phyloP scores from a whole-genome alignment of 305 asterid genomes.

The Plantago coronopus region DNA sequence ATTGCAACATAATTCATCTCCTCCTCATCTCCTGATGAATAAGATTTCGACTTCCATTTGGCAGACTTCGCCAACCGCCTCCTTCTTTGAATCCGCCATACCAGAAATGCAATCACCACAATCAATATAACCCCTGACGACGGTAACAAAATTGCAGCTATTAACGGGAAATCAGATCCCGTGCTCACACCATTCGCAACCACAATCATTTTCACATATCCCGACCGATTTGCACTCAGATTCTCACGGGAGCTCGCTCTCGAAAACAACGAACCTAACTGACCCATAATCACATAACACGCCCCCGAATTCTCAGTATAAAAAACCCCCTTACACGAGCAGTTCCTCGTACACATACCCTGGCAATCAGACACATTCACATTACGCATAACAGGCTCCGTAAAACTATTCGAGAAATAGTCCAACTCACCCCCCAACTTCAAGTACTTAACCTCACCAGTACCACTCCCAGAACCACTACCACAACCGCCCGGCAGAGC shows the following conservation, averaged over 20 bases:
- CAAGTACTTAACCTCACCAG: slow-evolving; percentile 26
- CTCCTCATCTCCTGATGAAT: slow-evolving; percentile 32
- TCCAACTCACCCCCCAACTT: slow-evolving; percentile 41
- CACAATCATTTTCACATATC: slow-evolving; percentile 42
- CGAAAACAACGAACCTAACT: slow-evolving; percentile 44
- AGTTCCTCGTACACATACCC: slow-evolving; percentile 47
- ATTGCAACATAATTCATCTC: slow-evolving; percentile 50
- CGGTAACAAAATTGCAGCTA: slow-evolving; percentile 54
- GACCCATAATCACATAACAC: slow-evolving; percentile 42
- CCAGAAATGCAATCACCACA: slow-evolving; percentile 26
- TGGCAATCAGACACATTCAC: slow-evolving; percentile 38
- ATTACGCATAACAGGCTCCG: slow-evolving; percentile 30
- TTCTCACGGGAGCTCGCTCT: slow-evolving; percentile 16
- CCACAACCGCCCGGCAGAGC: slow-evolving; percentile 44
- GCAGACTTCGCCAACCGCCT: slow-evolving; percentile 23
- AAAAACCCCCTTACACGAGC: slow-evolving; percentile 61
- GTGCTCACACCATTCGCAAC: slow-evolving; percentile 9
- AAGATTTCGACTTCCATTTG: slow-evolving; percentile 29
- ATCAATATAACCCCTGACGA: slow-evolving; percentile 36
- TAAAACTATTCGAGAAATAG: slow-evolving; percentile 55
- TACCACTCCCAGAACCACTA: slow-evolving; percentile 10
- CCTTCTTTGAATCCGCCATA: slow-evolving; percentile 37
- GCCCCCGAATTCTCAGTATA: slow-evolving; percentile 41
- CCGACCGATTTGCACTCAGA: slow-evolving; percentile 30
- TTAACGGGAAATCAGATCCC: slow-evolving; percentile 34